These are phyloP conservation scores for Solanum ahanhuiri DNA, from an alignment of 257 asterid species.

Conservation along the genomic window DNA sequence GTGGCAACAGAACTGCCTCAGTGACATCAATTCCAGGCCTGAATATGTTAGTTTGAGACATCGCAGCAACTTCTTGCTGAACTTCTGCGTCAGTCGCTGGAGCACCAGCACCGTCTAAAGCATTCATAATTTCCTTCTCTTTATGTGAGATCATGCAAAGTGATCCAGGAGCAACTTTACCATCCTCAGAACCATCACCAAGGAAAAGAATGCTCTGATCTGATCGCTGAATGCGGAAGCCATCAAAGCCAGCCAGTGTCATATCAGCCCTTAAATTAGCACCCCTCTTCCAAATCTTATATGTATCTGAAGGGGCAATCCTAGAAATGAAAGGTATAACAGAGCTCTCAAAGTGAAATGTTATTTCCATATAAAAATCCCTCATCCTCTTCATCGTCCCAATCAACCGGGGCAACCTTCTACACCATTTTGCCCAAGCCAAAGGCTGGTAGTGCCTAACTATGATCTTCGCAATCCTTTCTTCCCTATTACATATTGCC, in stretches of 20 bases:
- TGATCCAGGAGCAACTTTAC: conserved; percentile 71
- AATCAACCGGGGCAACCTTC: conserved; percentile 84
- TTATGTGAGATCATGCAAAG: conserved; percentile 83
- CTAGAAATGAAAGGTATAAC: conserved; percentile 94
- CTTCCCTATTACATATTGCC: conserved; percentile 84
- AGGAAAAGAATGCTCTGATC: conserved; percentile 92
- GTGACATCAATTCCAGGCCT: conserved; percentile 97
- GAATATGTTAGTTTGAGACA: conserved; percentile 89
- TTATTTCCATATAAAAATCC: conserved; percentile 97
- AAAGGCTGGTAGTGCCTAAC: conserved; percentile 88
- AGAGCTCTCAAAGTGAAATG: conserved; percentile 93
- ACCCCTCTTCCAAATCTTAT: conserved; percentile 94
- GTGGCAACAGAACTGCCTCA: conserved; percentile 84
- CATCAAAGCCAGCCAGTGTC: conserved; percentile 97
- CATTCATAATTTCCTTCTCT: conserved; percentile 86
- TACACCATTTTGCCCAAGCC: conserved; percentile 99
- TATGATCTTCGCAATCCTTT: conserved; percentile 74
- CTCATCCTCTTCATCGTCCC: conserved; percentile 90
- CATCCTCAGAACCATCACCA: conserved; percentile 96
- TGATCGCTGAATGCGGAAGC: conserved; percentile 81
- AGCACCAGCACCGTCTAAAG: conserved; percentile 94
- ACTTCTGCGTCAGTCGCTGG: conserved; percentile 85
- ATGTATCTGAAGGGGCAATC: conserved; percentile 96
- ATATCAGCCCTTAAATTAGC: conserved; percentile 91
- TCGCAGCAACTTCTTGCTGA: conserved; percentile 74